Percentiles rank a stretch among this genome's conserved stretches.
phyloP scores from a whole-genome alignment of 2,329 filamentous ascomycete species.

The Beauveria australis region DNA sequence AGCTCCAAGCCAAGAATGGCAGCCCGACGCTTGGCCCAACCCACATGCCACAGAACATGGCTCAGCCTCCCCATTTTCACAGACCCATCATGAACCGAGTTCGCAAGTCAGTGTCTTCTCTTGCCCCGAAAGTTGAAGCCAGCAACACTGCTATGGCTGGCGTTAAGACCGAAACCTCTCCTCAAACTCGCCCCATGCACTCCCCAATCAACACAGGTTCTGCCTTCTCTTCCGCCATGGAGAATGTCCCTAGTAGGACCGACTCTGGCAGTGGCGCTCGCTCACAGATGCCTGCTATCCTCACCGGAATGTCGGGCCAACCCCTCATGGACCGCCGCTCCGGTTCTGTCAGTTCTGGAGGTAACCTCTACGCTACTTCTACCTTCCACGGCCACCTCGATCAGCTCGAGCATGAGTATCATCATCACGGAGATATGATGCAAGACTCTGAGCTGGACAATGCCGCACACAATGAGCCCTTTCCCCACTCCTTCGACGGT shows the following conservation, averaged over 20 bases:
- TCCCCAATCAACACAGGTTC: conserved; percentile 45
- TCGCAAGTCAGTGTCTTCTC: conserved; percentile 62
- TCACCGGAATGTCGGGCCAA: conserved; percentile 19
- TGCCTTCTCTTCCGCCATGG: conserved; percentile 34
- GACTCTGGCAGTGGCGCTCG: conserved; percentile 25
- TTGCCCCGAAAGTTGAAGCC: conserved; percentile 65
- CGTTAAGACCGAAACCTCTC: conserved; percentile 50
- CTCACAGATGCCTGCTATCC: conserved; percentile 24
- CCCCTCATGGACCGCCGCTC: conserved; percentile 29
- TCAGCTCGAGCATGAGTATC: conserved; percentile 96
- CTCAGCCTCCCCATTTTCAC: conserved; percentile 69
- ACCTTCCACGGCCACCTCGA: conserved; percentile 88
- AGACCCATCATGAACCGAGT: conserved; percentile 73
- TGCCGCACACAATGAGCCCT: conserved; percentile 26
- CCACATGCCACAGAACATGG: conserved; percentile 57
- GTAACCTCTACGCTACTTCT: conserved; percentile 69
- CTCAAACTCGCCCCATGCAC: conserved; percentile 73
- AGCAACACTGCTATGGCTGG: conserved; percentile 38
- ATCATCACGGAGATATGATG: conserved; percentile 80
- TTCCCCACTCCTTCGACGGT: conserved; percentile 53
- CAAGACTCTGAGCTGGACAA: conserved; percentile 71
- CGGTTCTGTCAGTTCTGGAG: conserved; percentile 29
- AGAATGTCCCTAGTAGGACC: conserved; percentile 41
- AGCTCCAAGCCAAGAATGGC: conserved; percentile 85
- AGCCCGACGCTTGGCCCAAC: conserved; percentile 71